Base-by-base conservation (phyloP, 148 eudicot species). In the Heliosperma pusillum region DNA sequence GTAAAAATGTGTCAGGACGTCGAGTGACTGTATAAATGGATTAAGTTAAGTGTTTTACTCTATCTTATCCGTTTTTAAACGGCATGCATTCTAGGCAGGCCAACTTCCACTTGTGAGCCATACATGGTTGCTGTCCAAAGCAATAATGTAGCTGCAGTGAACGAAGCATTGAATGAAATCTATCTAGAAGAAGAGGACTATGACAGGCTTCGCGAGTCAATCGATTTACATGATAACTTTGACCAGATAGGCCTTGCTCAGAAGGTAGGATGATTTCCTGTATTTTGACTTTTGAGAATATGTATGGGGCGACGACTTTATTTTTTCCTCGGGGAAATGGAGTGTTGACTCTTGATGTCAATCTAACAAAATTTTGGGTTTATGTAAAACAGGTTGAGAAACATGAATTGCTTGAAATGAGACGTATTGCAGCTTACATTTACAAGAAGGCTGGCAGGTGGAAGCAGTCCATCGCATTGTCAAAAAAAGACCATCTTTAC, bases 161-260 rank as follows among this genome's bases (percentile, higher is more conserved):
- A 93, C 84, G 98, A 91, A 87, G 98, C 97, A 66, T 83, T 93
- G 78, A 93, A 93, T 82, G 98, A 90, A 79, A 91, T 93, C 24
- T 93, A 93, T 86, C 95, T 93, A 24, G 98, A 93, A 82, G 98
- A 93, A 82, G 98, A 93, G 79, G 98, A 93, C 86, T 93, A 93
- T 79, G 97, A 93, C 67, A 91, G 98, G 76, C 86, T 93, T 76
- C 90, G 93, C 22, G 98, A 93, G 71, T 93, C 98, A 1, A 91
- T 89, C 26, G 97, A 93, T 67, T 73, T 93, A 82, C 97, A 93
- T 82, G 98, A 93, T 85, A 93, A 85, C 88, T 93, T 93, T 80
- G 98, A 93, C 78, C 98, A 89, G 86, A 93, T 93, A 80, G 97
- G 97, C 77, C 89, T 93, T 79, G 97, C 98, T 71, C 98, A 91